These are phyloP conservation scores for Paecilomyces variotii DNA, from an alignment of 2,329 filamentous ascomycete genomes.

Conservation along the genomic window DNA sequence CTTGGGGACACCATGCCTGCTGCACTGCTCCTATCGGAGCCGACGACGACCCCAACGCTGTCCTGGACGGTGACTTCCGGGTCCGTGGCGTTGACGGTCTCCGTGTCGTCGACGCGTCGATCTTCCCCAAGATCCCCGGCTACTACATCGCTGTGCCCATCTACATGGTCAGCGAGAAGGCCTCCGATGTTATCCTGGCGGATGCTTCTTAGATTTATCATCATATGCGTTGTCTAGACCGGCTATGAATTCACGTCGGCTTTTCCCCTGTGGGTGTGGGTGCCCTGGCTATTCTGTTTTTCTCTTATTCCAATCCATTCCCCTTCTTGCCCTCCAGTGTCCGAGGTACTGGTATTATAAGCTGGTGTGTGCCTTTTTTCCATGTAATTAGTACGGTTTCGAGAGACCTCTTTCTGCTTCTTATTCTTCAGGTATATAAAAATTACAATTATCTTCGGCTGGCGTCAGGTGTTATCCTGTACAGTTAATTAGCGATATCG, in stretches of 20 bases:
- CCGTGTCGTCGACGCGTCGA: slow-evolving; percentile 55
- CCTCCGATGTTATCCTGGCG: slow-evolving; percentile 47
- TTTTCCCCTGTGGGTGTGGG: background rate
- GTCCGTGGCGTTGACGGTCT: slow-evolving; percentile 50
- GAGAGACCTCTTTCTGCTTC: too few species aligned
- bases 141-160: slow-evolving; percentile 45
- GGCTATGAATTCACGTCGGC: background rate
- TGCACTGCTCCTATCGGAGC: slow-evolving; percentile 50
- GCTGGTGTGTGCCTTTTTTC: too few species aligned
- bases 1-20: slow-evolving; percentile 52
- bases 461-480: too few species aligned
- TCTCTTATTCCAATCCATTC: background rate
- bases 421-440: too few species aligned
- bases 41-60: slow-evolving; percentile 46
- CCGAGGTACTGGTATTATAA: too few species aligned
- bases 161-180: slow-evolving; percentile 55
- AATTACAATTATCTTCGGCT: too few species aligned
- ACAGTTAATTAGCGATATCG: too few species aligned
- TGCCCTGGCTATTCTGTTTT: background rate
- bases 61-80: slow-evolving; percentile 49
- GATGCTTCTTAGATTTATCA: slow-evolving; percentile 1
- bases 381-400: too few species aligned
- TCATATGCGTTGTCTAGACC: background rate
- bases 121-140: slow-evolving; percentile 51
- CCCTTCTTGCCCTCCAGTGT: background rate